phyloP scores from a whole-genome alignment of 179 eudicot genomes.

The Actinidia arguta region DNA sequence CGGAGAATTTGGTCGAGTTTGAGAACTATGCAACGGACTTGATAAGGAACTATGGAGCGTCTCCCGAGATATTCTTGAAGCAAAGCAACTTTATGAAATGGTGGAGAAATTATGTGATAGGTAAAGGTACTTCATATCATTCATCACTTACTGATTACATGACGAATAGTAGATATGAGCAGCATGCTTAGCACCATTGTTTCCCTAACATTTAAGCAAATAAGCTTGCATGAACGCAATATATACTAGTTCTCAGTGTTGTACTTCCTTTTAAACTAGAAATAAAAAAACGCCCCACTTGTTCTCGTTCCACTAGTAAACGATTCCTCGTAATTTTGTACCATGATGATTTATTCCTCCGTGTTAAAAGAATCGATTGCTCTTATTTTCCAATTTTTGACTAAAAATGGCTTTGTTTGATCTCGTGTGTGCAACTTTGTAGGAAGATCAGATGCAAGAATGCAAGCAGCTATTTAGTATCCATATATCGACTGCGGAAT shows the following conservation, averaged over 20 bases:
- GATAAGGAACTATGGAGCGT: constrained; percentile 22
- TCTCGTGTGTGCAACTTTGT: background rate
- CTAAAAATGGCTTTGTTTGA: background rate
- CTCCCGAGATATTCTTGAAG: constrained; percentile 33
- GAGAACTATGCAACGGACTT: constrained; percentile 31
- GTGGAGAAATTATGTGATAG: constrained; percentile 30
- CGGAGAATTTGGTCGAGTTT: constrained; percentile 20
- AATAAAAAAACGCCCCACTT: background rate
- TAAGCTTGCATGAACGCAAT: background rate
- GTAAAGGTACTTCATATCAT: constrained; percentile 17
- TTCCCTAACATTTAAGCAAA: background rate
- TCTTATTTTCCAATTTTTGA: background rate
- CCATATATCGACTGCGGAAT: too few relatives aligned
- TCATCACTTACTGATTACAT: constrained; percentile 29
- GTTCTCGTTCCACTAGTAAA: background rate
- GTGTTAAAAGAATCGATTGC: background rate
- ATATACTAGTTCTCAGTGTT: background rate
- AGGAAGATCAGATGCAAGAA: background rate
- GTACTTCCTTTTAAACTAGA: background rate
- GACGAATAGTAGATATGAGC: constrained; percentile 3
- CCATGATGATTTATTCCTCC: background rate
- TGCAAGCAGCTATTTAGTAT: too few relatives aligned
- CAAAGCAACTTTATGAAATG: constrained; percentile 42
- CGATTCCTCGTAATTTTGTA: background rate
- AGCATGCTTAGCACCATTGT: background rate